Evolutionary conservation across 2,329 filamentous ascomycete species (phyloP).

Genomic region (Botryotinia convoluta): DNA sequence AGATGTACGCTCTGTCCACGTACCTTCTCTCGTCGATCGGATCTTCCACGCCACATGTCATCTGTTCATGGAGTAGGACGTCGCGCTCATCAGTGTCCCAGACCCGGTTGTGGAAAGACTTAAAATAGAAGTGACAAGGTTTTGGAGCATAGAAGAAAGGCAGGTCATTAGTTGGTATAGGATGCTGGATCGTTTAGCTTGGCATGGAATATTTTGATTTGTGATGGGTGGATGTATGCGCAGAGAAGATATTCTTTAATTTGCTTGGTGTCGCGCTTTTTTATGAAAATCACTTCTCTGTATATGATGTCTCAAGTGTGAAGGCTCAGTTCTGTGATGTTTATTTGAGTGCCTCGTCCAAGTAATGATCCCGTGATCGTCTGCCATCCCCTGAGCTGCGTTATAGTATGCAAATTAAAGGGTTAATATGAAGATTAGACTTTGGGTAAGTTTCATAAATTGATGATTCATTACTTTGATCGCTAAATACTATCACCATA

Average conservation of each 20-base stretch:
- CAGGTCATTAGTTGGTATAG: background rate
- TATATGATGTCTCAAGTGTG: background rate
- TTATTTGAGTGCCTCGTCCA: background rate
- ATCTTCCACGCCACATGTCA: background rate
- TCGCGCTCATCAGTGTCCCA: background rate
- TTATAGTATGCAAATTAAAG: background rate
- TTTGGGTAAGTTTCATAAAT: background rate
- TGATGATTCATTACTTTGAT: background rate
- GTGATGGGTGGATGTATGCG: background rate
- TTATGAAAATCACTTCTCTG: background rate
- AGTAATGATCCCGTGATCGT: background rate
- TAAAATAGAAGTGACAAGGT: background rate
- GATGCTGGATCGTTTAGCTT: background rate
- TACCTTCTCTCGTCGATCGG: background rate
- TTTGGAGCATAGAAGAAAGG: background rate
- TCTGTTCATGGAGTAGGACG: background rate
- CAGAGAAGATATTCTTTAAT: background rate
- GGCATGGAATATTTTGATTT: background rate
- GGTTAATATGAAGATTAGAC: background rate
- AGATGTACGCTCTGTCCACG: background rate
- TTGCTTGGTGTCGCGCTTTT: background rate
- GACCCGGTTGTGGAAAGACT: background rate
- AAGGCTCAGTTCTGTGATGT: background rate
- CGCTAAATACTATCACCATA: no score
- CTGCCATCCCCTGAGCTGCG: background rate